Base-by-base conservation (phyloP, 371 early-diverging fungal genomes). In the Zopfochytrium polystomum region DNA sequence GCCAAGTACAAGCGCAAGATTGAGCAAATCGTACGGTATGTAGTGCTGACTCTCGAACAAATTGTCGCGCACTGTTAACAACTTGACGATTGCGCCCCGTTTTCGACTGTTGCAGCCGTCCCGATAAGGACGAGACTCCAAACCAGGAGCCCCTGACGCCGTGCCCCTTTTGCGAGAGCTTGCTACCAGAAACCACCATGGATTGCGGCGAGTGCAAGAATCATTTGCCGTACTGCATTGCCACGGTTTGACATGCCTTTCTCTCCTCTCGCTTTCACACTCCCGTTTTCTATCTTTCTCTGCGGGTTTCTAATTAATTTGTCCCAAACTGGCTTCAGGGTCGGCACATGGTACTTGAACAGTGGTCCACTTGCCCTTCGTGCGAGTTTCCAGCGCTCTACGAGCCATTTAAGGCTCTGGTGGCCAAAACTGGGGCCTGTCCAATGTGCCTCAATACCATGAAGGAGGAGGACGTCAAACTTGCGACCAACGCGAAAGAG, bases 141-240 rank as follows among this genome's bases (percentile, higher is more conserved):
- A 60, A 56, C 7, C 62, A 68, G 11, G 76, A 80, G 55, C 30
- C 57, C 7, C 26, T 35, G 23, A 52, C 81, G 11, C 78, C 77
- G 1, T 81, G 82, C 57, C 80, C 80, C 5, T 78, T 60, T 64
- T 81, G 81, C 65, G 44, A 31, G 11, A 54, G 64, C 25, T 32
- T 42, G 31, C 45, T 81, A 9, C 45, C 70, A 2, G 76, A 80
- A 29, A 74, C 75, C 3, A 43, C 52, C 1, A 52, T 81, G 38
- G 82, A 81, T 48, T 81, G 82, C 63, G 46, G 38, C 23, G 71
- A 75, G 31, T 81, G 82, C 72, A 71, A 78, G 56, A 81, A 77
- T 59, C 73, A 71, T 30, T 9, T 80, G 1, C 82, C 81, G 15
- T 81, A 77, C 49, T 81, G 82, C 63, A 77, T 81, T 46, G 83